These are phyloP conservation scores for Lagenidium giganteum DNA, from an alignment of 352 stramenopile species.

Conservation along the genomic window DNA sequence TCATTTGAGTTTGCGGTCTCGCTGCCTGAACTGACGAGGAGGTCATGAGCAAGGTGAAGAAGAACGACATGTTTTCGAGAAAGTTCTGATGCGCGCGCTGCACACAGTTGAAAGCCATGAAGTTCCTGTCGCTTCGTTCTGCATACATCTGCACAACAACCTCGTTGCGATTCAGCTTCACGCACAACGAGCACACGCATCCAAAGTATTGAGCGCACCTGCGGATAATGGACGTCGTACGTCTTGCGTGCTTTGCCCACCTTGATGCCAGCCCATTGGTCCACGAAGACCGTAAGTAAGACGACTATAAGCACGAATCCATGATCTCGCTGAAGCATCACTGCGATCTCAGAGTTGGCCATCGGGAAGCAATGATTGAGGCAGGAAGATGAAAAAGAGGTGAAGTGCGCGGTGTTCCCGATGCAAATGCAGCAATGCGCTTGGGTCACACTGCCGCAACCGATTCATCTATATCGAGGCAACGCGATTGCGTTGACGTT, in stretches of 20 bases:
- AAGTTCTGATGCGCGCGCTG: constrained; percentile 83
- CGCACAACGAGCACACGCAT: background rate
- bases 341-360: background rate
- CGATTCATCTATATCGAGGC: too few relatives aligned
- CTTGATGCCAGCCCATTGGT: constrained; percentile 11
- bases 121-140: constrained; percentile 63
- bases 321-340: constrained; percentile 5
- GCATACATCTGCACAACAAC: constrained; percentile 38
- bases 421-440: too few relatives aligned
- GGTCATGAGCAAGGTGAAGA: constrained; percentile 30
- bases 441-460: too few relatives aligned
- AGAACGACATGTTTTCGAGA: constrained; percentile 50
- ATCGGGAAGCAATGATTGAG: too few relatives aligned
- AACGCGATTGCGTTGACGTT: too few relatives aligned
- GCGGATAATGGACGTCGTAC: constrained; percentile 14
- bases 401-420: too few relatives aligned
- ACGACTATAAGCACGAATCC: constrained; percentile 12
- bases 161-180: too few relatives aligned
- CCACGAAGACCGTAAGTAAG: constrained; percentile 5
- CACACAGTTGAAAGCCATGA: constrained; percentile 76
- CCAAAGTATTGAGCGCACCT: constrained; percentile 19
- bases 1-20: too few relatives aligned
- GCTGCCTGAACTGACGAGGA: constrained; percentile 24
- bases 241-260: constrained; percentile 8
- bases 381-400: too few relatives aligned